Evolutionary conservation across 495 filamentous ascomycete species (phyloP), one percentile per base, ranked within the genome.

Genomic region (Tuber microsphaerosporum): DNA sequence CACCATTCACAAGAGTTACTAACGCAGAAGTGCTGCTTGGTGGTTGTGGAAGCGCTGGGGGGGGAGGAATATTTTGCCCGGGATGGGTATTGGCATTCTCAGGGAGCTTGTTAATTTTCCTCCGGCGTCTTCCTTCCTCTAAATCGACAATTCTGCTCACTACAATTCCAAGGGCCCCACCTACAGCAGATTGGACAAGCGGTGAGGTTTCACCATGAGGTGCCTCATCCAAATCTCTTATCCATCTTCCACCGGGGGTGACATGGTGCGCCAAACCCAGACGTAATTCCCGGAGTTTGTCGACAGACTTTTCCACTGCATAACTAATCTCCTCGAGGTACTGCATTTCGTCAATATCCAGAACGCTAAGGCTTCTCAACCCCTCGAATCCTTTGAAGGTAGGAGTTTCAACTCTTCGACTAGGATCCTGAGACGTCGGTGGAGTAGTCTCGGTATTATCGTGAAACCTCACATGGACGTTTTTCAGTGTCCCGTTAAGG

Each of bases 261-360:
- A 82, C 90, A 75, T 90, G 89, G 10, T 84, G 79, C 20, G 92
- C 89, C 72, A 97, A 90, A 8, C 94, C 93, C 7, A 97, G 88
- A 46, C 93, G 88, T 45, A 98, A 85, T 84, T 97, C 94, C 46
- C 87, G 86, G 31, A 98, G 85, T 26, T 86, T 85, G 76, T 87
- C 85, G 75, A 88, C 88, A 31, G 92, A 96, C 26, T 90, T 88
- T 71, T 90, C 90, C 75, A 98, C 90, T 3, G 97, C 87, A 70
- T 92, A 86, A 48, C 90, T 92, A 87, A 97, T 91, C 84, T 98
- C 94, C 80, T 97, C 93, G 51, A 97, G 84, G 84, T 98, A 97
- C 31, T 90, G 88, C 10, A 92, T 85, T 81, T 97, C 93, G 79
- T 98, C 94, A 70, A 98, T 93, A 77, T 97, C 92, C 68, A 98